Conservation (phyloP, 1,139 yeast genomes). For the Sugiyamaella sp. region DNA sequence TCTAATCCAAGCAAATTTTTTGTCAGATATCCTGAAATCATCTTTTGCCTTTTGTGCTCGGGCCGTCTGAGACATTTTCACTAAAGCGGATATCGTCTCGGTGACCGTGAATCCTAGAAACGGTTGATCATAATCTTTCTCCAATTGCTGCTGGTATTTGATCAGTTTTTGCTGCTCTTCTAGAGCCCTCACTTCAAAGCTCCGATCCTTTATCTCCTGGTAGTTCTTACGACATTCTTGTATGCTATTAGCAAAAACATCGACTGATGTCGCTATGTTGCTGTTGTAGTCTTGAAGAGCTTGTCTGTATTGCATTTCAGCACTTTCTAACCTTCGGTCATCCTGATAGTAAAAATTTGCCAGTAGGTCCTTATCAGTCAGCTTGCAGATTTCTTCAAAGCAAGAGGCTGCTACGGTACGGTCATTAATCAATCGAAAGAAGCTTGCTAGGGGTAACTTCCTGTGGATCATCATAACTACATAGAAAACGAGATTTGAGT, state of each 20-base stretch:
- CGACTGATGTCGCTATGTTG: neutral
- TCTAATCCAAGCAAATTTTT: constrained; percentile 65
- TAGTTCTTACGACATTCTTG: constrained; percentile 36
- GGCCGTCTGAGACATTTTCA: constrained; percentile 60
- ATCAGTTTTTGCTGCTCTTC: constrained; percentile 57
- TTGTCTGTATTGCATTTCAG: constrained; percentile 46
- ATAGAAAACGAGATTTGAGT: constrained; percentile 64
- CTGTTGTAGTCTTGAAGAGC: constrained; percentile 28
- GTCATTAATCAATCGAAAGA: constrained; percentile 56
- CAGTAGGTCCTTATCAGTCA: constrained; percentile 44
- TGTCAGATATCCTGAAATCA: constrained; percentile 64
- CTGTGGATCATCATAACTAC: constrained; percentile 58
- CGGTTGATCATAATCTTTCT: constrained; percentile 57
- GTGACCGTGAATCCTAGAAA: constrained; percentile 58
- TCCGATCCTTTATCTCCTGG: constrained; percentile 36
- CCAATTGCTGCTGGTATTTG: constrained; percentile 55
- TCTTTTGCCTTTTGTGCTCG: constrained; percentile 59
- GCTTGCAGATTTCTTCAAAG: constrained; percentile 48
- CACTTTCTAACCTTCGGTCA: constrained; percentile 53
- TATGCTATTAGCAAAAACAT: constrained; percentile 30
- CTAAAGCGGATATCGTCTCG: constrained; percentile 57
- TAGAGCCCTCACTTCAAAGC: constrained; percentile 42
- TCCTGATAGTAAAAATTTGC: constrained; percentile 63
- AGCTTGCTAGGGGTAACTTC: constrained; percentile 54
- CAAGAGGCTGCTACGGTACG: constrained; percentile 49